Percentiles rank a stretch among this genome's conserved stretches.
Conservation (phyloP, 176 grass and related monocot genomes). For the Carex kokanica region DNA sequence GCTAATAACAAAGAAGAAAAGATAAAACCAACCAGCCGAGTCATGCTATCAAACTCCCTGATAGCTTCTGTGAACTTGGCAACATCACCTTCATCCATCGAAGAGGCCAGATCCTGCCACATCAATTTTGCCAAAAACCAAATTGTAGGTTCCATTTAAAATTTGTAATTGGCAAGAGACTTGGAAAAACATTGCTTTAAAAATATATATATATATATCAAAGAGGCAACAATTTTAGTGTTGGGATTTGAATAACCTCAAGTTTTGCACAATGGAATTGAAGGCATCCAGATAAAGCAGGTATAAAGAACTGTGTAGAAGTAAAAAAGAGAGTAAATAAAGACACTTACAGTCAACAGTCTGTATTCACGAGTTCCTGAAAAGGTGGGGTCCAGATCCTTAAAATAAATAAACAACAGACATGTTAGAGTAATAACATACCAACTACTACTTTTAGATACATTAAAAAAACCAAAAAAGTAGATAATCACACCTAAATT, state of each 20-base stretch:
- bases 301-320: background rate
- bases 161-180: background rate
- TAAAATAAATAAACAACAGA: slow-evolving; percentile 20
- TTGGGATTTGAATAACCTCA: background rate
- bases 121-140: slow-evolving; percentile 10
- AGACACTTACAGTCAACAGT: slow-evolving; percentile 70
- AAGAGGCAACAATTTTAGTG: background rate
- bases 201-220: background rate
- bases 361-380: slow-evolving; percentile 93
- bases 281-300: background rate
- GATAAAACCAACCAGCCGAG: slow-evolving; percentile 63
- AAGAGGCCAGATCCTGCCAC: slow-evolving; percentile 74
- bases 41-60: slow-evolving; percentile 98
- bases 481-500: slow-evolving; percentile 22
- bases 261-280: background rate
- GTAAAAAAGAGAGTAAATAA: background rate
- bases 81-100: slow-evolving; percentile 95
- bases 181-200: background rate
- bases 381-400: slow-evolving; percentile 98
- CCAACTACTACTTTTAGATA: background rate
- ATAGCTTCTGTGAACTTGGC: slow-evolving; percentile 85
- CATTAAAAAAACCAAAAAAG: slow-evolving; percentile 1
- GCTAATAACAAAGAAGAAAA: slow-evolving; percentile 24
- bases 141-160: background rate
- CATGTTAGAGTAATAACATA: background rate